Evolutionary conservation across 1,284 basidiomycete species (phyloP).

Genomic region (Ganoderma lucidum): DNA sequence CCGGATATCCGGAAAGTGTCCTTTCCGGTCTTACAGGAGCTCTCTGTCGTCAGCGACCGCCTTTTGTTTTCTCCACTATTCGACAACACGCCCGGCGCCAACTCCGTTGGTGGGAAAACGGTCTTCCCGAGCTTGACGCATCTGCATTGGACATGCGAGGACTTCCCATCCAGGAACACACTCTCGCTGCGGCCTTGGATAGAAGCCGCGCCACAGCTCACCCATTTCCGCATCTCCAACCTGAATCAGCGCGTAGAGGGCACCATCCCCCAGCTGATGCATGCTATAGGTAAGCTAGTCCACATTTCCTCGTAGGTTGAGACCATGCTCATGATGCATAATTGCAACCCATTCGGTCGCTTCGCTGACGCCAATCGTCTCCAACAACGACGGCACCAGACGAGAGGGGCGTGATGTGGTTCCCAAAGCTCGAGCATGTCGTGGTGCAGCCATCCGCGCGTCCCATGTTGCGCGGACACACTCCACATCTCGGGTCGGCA

Average conservation of each 20-base stretch:
- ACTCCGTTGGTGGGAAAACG: not conserved
- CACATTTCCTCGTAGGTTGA: not conserved
- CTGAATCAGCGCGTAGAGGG: not conserved
- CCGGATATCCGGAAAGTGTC: not conserved
- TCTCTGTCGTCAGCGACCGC: not conserved
- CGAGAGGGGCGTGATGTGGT: not conserved
- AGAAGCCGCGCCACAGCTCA: not conserved
- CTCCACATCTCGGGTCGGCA: not conserved
- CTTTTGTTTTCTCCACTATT: not conserved
- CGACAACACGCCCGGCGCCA: not conserved
- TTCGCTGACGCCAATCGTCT: not conserved
- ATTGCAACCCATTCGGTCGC: not conserved
- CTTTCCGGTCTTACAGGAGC: not conserved
- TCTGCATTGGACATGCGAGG: slow-evolving; percentile 1
- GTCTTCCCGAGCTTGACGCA: slow-evolving; percentile 2
- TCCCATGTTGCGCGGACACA: not conserved
- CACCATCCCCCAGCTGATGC: not conserved
- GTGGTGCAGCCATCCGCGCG: slow-evolving; percentile 9
- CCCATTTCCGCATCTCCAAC: slow-evolving; percentile 6
- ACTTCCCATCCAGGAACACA: not conserved
- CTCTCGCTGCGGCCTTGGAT: not conserved
- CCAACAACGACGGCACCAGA: not conserved
- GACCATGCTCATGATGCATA: too few species aligned
- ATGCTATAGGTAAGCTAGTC: not conserved
- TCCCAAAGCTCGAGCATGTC: slow-evolving; percentile 8